These are phyloP conservation scores for Dipteronia dyeriana DNA, from an alignment of 345 rosid species.

Conservation along the genomic window DNA sequence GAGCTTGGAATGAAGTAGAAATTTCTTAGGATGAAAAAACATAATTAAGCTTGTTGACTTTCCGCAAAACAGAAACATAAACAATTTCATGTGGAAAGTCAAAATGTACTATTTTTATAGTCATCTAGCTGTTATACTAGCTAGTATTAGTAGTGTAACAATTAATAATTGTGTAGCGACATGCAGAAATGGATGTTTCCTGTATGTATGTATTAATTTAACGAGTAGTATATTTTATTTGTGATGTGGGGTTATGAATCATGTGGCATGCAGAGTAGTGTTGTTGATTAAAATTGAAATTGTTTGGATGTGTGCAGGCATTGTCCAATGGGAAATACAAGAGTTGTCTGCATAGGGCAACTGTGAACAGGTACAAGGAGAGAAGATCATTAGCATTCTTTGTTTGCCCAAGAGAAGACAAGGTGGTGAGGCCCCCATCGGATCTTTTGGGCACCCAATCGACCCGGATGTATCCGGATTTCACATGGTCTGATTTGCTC, in stretches of 20 bases:
- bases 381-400: constrained; percentile 49
- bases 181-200: constrained; percentile 6
- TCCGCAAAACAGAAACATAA: background rate
- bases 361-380: constrained; percentile 38
- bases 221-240: background rate
- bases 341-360: constrained; percentile 52
- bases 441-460: constrained; percentile 23
- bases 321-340: constrained; percentile 47
- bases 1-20: too few relatives aligned
- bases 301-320: constrained; percentile 33
- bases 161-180: background rate
- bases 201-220: background rate
- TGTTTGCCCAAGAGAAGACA: constrained; percentile 47
- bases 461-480: constrained; percentile 42
- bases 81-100: background rate
- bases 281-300: background rate
- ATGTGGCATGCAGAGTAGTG: background rate
- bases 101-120: background rate
- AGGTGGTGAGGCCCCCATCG: constrained; percentile 39
- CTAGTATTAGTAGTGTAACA: background rate
- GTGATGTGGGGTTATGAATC: background rate
- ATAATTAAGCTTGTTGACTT: background rate
- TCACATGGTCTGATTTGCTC: constrained; percentile 44
- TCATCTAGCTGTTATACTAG: too few relatives aligned
- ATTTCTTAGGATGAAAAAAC: too few relatives aligned